phyloP scores from a whole-genome alignment of 495 filamentous ascomycete genomes.

The Penicillium daleae region DNA sequence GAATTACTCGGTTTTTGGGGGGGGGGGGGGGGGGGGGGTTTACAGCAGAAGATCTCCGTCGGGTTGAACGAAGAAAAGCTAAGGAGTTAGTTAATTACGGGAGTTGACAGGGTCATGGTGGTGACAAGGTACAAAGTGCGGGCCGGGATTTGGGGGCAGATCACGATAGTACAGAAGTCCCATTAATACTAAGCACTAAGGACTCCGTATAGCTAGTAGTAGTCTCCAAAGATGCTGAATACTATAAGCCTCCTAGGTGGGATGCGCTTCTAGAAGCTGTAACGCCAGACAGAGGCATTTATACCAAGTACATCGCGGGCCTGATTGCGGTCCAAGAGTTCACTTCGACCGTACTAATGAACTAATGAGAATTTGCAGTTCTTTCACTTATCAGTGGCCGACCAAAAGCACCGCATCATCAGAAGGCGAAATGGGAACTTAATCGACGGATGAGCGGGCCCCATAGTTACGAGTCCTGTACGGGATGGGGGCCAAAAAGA shows the following conservation, averaged over 20 bases:
- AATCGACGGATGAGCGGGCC: not conserved
- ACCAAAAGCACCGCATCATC: not conserved
- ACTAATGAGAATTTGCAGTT: too few species aligned
- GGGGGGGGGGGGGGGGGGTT: too few species aligned
- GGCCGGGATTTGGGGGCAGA: not conserved
- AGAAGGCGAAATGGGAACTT: not conserved
- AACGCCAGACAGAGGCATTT: not conserved
- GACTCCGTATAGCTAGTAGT: too few species aligned
- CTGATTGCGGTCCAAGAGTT: not conserved
- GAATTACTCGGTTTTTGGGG: not conserved
- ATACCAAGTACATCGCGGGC: not conserved
- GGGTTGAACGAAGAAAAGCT: not conserved
- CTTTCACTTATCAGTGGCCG: not conserved
- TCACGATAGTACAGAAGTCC: not conserved
- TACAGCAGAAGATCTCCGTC: not conserved
- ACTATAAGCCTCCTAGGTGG: too few species aligned
- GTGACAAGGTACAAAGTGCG: slow-evolving; percentile 1
- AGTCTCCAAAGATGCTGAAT: not conserved
- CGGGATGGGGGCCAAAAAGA: not conserved
- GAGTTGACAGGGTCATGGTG: not conserved
- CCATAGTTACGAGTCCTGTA: not conserved
- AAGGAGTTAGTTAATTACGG: not conserved
- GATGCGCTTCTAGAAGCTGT: not conserved
- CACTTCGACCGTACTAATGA: not conserved
- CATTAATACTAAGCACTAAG: not conserved